Percentiles rank a stretch among this genome's conserved stretches.
Evolutionary conservation across 805 yeast species (phyloP).

Genomic region (Saturnispora besseyi): DNA sequence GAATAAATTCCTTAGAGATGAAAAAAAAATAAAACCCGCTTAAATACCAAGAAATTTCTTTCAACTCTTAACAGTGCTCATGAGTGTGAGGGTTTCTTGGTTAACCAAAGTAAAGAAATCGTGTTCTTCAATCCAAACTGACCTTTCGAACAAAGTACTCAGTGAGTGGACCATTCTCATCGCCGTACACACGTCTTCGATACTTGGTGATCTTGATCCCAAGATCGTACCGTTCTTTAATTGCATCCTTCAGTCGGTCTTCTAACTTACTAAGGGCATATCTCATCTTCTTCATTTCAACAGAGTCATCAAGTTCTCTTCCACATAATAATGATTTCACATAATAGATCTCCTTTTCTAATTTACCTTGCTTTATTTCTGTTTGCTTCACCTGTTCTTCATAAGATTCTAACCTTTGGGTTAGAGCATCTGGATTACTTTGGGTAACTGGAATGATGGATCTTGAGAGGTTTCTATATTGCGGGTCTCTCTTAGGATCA

Average conservation of each 20-base stretch:
- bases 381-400: slow-evolving; percentile 15
- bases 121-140: slow-evolving; percentile 17
- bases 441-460: slow-evolving; percentile 9
- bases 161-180: slow-evolving; percentile 33
- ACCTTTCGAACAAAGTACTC: slow-evolving; percentile 51
- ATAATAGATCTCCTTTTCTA: slow-evolving; percentile 25
- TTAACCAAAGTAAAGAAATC: neutral
- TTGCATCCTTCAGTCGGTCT: slow-evolving; percentile 21
- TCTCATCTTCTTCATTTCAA: slow-evolving; percentile 22
- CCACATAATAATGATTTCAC: slow-evolving; percentile 19
- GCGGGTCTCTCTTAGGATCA: neutral
- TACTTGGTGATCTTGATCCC: slow-evolving; percentile 23
- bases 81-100: neutral
- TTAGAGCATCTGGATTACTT: slow-evolving; percentile 9
- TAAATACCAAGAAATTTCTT: neutral
- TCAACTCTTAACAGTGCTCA: neutral
- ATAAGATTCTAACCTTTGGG: slow-evolving; percentile 14
- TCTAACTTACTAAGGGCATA: slow-evolving; percentile 23
- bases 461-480: slow-evolving; percentile 4
- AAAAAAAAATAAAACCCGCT: neutral
- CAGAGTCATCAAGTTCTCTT: slow-evolving; percentile 12
- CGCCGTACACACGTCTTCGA: slow-evolving; percentile 24
- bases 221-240: slow-evolving; percentile 25
- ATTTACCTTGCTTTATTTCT: slow-evolving; percentile 19
- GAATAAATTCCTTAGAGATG: neutral